A percentile compares a stretch with the other conserved stretches of the same genome.
Evolutionary conservation across 2,329 filamentous ascomycete species (phyloP).

Genomic region (Trichoderma simmonsii): DNA sequence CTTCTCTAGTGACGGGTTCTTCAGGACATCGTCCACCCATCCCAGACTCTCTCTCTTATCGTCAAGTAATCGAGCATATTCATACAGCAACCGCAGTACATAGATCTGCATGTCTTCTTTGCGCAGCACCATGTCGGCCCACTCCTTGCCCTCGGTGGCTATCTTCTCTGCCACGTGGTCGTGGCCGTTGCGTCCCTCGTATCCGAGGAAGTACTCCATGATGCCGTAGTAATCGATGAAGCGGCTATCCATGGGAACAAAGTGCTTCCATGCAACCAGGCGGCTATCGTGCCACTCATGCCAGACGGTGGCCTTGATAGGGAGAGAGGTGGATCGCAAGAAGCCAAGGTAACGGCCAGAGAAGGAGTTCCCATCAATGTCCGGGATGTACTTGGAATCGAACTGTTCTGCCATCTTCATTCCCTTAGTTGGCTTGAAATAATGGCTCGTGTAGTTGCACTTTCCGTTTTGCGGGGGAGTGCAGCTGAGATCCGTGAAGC

Average conservation of each 20-base stretch:
- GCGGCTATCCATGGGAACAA: conserved; percentile 73
- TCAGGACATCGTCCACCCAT: conserved; percentile 50
- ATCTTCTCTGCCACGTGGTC: conserved; percentile 62
- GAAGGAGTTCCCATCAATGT: conserved; percentile 74
- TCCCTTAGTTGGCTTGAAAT: conserved; percentile 41
- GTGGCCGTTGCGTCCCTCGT: conserved; percentile 43
- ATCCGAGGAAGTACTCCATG: conserved; percentile 71
- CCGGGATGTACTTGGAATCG: conserved; percentile 65
- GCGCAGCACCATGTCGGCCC: conserved; percentile 66
- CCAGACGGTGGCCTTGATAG: conserved; percentile 75
- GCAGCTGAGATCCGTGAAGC: conserved; percentile 56
- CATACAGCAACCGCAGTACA: conserved; percentile 59
- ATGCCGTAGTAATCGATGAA: conserved; percentile 71
- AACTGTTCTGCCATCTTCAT: conserved; percentile 53
- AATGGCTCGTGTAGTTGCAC: conserved; percentile 49
- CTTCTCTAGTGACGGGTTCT: conserved; percentile 32
- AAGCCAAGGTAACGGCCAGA: conserved; percentile 68
- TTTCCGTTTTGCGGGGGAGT: conserved; percentile 34
- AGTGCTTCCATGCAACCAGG: conserved; percentile 74
- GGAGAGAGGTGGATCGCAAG: conserved; percentile 64
- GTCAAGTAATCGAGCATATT: conserved; percentile 57
- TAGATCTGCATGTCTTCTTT: conserved; percentile 74
- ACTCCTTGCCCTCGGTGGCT: conserved; percentile 61
- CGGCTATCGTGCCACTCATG: conserved; percentile 78
- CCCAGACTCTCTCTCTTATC: conserved; percentile 52